Base-by-base conservation (phyloP, 495 filamentous ascomycete genomes). In the Talaromyces liani region DNA sequence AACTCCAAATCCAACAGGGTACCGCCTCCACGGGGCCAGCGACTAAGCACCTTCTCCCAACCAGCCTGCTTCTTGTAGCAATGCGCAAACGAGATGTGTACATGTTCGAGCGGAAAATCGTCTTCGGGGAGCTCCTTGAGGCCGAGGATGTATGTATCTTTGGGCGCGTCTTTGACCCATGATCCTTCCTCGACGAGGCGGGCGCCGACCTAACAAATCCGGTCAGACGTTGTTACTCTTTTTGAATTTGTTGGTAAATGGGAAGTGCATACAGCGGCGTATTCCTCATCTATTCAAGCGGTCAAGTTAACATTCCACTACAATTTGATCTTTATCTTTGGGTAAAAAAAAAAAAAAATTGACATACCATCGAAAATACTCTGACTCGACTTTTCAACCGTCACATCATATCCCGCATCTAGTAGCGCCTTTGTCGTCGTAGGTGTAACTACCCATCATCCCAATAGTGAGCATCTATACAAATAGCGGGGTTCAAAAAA, bases 61-160 rank as follows among this genome's bases (percentile, higher is more conserved):
- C 90, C 91, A 55, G 78, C 85, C 76, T 98, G 94, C 68, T 88
- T 77, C 82, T 96, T 97, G 80, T 92, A 96, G 77, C 84, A 90
- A 70, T 85, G 82, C 47, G 87, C 90, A 68, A 97, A 97, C 65
- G 92, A 89, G 65, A 98, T 84, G 73, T 93, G 90, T 14, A 86
- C 85, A 69, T 98, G 91, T 77, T 88, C 87, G 58, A 97, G 85
- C 39, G 93, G 92, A 71, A 92, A 92, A 34, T 87, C 85, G 68
- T 96, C 89, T 70, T 95, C 92, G 6, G 90, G 91, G 16, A 97
- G 82, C 79, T 97, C 94, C 83, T 98, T 98, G 57, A 98, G 82
- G 41, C 94, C 93, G 65, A 97, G 82, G 68, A 96, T 91, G 69
- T 92, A 91, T 69, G 93, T 85, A 63, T 91, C 85, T 66, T 82